Evolutionary conservation across 257 asterid species (phyloP), one percentile per base, ranked within the genome.

Genomic region (Penstemon davidsonii): DNA sequence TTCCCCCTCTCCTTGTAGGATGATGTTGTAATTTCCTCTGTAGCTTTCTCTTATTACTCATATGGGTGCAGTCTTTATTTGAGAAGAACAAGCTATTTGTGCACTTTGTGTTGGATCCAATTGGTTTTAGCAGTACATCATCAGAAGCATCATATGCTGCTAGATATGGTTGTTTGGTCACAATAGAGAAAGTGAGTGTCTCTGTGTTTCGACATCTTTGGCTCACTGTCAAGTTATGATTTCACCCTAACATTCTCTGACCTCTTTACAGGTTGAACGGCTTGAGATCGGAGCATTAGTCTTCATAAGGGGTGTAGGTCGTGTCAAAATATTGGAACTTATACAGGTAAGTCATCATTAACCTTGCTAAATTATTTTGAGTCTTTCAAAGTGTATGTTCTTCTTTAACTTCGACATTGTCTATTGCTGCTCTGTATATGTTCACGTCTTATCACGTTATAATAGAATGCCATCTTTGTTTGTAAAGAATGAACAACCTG

Each of bases 71-170:
- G 92, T 85, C 89, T 49, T 75, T 90, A 64, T 80, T 46, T 57
- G 74, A 72, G 80, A 83, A 80, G 87, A 86, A 81, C 57, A 85
- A 66, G 74, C 68, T 80, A 60, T 90, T 88, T 53, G 96, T 90
- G 69, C 97, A 90, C 71, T 82, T 90, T 58, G 92, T 88, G 75
- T 76, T 90, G 66, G 95, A 90, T 78, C 97, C 92, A 67, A 63
- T 83, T 61, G 86, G 81, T 39, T 70, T 85, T 68, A 74, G 76
- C 33, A 85, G 78, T 68, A 77, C 84, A 41, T 82, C 86, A 33
- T 60, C 71, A 52, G 95, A 87, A 81, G 83, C 87, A 74, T 86
- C 96, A 40, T 83, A 84, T 77, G 92, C 87, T 56, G 92, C 95
- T 40, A 85, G 83, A 79, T 83, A 86, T 63, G 88, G 89, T 59